Percentiles rank a stretch among this genome's conserved stretches.
Conservation (phyloP, 441 rosid species). For the Gossypium gossypioides region DNA sequence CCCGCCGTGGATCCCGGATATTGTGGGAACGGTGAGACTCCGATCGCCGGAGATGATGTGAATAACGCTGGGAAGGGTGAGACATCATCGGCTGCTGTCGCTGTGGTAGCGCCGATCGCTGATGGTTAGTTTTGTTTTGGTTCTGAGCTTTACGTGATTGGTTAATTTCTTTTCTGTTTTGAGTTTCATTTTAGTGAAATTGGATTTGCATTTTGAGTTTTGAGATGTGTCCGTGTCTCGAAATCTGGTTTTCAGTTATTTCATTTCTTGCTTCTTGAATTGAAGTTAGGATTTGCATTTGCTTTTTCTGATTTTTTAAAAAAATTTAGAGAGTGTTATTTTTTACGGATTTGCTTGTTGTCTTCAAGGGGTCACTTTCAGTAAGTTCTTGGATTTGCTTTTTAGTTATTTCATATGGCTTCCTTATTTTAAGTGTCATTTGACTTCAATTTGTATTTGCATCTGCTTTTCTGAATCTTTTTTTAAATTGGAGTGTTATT, state of each 20-base stretch:
- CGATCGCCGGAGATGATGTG: constrained; percentile 33
- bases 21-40: constrained; percentile 38
- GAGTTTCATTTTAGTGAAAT: constrained; percentile 14
- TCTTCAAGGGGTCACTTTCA: background rate
- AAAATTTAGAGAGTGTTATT: background rate
- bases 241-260: background rate
- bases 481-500: background rate
- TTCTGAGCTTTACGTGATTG: constrained; percentile 4
- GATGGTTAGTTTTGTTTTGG: constrained; percentile 33
- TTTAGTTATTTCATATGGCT: background rate
- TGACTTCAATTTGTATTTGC: constrained; percentile 3
- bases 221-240: background rate
- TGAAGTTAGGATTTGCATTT: background rate
- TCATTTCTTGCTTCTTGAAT: background rate
- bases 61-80: constrained; percentile 42
- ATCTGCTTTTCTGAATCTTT: background rate
- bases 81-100: constrained; percentile 36
- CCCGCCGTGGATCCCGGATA: constrained; percentile 47
- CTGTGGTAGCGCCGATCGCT: constrained; percentile 46
- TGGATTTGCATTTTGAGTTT: constrained; percentile 5
- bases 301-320: background rate
- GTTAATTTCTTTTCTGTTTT: background rate
- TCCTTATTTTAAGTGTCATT: background rate
- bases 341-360: background rate
- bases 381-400: background rate